phyloP scores from a whole-genome alignment of 2,329 filamentous ascomycete species.

The Pseudodiploospora longispora region DNA sequence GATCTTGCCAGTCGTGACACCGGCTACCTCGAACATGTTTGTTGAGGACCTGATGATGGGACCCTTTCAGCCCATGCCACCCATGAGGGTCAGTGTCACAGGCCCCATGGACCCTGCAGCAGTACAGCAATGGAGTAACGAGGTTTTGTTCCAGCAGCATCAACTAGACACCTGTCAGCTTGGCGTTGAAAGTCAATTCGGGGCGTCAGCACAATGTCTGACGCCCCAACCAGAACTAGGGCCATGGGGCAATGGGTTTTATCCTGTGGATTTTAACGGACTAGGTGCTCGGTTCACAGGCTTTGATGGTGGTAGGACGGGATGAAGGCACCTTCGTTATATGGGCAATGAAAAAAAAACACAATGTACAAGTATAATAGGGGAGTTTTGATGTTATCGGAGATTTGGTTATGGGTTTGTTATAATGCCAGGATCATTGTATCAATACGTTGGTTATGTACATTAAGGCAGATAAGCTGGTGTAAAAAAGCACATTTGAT shows the following conservation, averaged over 20 bases:
- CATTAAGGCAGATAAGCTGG: no score
- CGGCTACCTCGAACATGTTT: constrained; percentile 12
- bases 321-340: background rate
- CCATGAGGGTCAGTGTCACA: constrained; percentile 10
- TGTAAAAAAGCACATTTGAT: no score
- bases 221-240: constrained; percentile 18
- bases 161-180: constrained; percentile 12
- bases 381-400: no score
- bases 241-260: constrained; percentile 11
- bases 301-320: background rate
- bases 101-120: constrained; percentile 9
- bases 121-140: constrained; percentile 23
- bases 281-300: constrained; percentile 18
- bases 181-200: constrained; percentile 16
- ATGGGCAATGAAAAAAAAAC: background rate
- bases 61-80: constrained; percentile 14
- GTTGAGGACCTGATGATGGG: constrained; percentile 7
- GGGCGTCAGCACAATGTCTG: constrained; percentile 8
- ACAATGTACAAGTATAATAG: no score
- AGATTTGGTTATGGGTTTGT: no score
- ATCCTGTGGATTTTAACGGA: constrained; percentile 14
- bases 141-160: constrained; percentile 16
- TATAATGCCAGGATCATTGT: no score
- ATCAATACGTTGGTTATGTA: no score
- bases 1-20: constrained; percentile 9